Conservation (phyloP, 1,284 basidiomycete species). For the Naganishia albida region DNA sequence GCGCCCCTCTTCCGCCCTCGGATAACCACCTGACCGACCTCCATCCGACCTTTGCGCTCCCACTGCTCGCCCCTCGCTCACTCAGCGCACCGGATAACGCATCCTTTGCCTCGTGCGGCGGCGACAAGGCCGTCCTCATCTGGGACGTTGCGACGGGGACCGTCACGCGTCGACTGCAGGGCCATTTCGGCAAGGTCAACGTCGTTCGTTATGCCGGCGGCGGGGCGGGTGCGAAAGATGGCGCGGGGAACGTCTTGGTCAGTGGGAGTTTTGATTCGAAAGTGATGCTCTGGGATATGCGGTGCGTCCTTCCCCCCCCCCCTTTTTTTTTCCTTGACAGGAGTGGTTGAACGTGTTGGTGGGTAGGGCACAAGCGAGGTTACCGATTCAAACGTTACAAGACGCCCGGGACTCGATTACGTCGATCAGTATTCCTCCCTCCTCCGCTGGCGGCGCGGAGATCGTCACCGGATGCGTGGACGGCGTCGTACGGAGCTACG, state of each 20-base stretch:
- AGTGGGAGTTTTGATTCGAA: conserved; percentile 79
- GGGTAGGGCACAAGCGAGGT: conserved; percentile 70
- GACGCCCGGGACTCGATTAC: conserved; percentile 90
- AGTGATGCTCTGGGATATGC: conserved; percentile 83
- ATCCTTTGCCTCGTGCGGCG: conserved; percentile 88
- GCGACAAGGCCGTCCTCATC: conserved; percentile 85
- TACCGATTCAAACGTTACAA: conserved; percentile 85
- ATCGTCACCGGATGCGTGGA: conserved; percentile 86
- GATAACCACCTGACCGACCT: not conserved
- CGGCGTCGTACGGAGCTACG: conserved; percentile 87
- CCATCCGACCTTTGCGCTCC: not conserved
- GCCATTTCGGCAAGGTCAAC: conserved; percentile 87
- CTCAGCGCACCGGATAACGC: conserved; percentile 85
- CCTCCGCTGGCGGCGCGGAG: conserved; percentile 48
- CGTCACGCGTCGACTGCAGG: conserved; percentile 76
- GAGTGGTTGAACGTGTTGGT: too few species aligned
- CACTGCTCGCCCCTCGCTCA: not conserved
- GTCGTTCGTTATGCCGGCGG: conserved; percentile 70
- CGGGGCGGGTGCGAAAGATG: conserved; percentile 59
- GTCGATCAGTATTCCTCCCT: conserved; percentile 65
- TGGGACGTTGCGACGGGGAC: conserved; percentile 92
- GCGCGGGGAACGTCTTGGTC: conserved; percentile 73
- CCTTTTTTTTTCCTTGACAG: not conserved
- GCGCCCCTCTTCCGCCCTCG: not conserved
- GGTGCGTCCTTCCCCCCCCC: conserved; percentile 57